A percentile compares a stretch with the other conserved stretches of the same genome.
These are phyloP conservation scores for Phlegmacium glaucopus DNA, from an alignment of 768 basidiomycete species.

Conservation along the genomic window DNA sequence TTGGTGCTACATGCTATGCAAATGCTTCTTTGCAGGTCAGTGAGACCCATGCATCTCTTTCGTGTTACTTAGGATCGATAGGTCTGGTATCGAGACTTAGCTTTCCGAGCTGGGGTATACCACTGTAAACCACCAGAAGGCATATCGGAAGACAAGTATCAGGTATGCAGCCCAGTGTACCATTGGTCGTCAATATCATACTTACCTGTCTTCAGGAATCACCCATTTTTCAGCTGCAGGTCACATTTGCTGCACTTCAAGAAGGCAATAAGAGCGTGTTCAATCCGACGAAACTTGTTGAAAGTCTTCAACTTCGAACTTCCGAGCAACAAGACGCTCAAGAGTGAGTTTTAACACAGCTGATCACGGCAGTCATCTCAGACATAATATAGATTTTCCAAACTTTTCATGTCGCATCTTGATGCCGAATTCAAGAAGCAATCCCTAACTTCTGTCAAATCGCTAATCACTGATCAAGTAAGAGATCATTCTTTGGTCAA, in stretches of 20 bases:
- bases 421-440: slow-evolving; percentile 88
- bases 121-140: slow-evolving; percentile 60
- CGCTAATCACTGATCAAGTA: slow-evolving; percentile 75
- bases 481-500: neutral
- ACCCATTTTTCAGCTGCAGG: slow-evolving; percentile 75
- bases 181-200: neutral
- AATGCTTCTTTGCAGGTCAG: slow-evolving; percentile 89
- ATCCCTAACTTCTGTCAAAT: slow-evolving; percentile 52
- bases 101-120: slow-evolving; percentile 84
- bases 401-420: slow-evolving; percentile 89
- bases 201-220: slow-evolving; percentile 48
- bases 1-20: slow-evolving; percentile 96
- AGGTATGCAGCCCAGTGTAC: slow-evolving; percentile 21
- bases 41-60: slow-evolving; percentile 2
- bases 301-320: slow-evolving; percentile 76
- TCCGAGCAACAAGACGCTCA: slow-evolving; percentile 96
- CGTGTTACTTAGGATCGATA: slow-evolving; percentile 24
- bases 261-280: slow-evolving; percentile 65
- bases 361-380: slow-evolving; percentile 2
- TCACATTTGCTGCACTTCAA: slow-evolving; percentile 84
- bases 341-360: slow-evolving; percentile 54
- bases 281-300: slow-evolving; percentile 82
- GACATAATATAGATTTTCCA: slow-evolving; percentile 68
- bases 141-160: slow-evolving; percentile 35
- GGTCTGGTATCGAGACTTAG: slow-evolving; percentile 90